Evolutionary conservation across 345 rosid species (phyloP).

Genomic region (Gossypium arboreum): DNA sequence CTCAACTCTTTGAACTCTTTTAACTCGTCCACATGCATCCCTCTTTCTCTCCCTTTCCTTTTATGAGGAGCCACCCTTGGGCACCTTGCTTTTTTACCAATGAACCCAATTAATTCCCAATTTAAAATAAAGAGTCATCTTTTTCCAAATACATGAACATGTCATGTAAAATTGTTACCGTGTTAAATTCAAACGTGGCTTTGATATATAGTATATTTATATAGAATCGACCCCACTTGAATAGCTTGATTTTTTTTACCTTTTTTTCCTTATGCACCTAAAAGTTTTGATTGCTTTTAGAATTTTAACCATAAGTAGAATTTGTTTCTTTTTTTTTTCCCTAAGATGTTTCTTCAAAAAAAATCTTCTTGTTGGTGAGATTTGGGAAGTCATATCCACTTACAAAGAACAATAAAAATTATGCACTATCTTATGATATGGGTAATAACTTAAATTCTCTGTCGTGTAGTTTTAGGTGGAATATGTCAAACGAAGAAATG

Average conservation of each 20-base stretch:
- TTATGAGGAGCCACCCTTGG: neutral
- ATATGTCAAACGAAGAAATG: conserved; percentile 4
- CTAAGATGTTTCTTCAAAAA: conserved; percentile 1
- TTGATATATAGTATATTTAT: neutral
- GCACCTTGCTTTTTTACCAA: neutral
- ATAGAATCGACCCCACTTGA: conserved; percentile 11
- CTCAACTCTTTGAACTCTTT: too few relatives aligned
- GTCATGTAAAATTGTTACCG: neutral
- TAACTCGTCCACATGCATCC: conserved; percentile 18
- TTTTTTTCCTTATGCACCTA: neutral
- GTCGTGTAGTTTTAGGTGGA: conserved; percentile 24
- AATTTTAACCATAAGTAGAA: neutral
- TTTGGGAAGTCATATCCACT: neutral
- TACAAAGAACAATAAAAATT: neutral
- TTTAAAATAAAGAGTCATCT: neutral
- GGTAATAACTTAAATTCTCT: neutral
- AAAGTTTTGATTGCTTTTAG: neutral
- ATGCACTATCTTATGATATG: neutral
- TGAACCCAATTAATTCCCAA: neutral
- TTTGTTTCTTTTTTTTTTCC: neutral
- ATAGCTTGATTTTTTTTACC: conserved; percentile 20
- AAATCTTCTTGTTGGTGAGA: neutral
- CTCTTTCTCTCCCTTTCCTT: neutral
- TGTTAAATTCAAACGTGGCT: neutral
- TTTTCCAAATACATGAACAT: neutral